Percentiles rank a stretch among this genome's conserved stretches.
phyloP scores from a whole-genome alignment of 495 filamentous ascomycete species.

The Staphylotrichum tortipilum region DNA sequence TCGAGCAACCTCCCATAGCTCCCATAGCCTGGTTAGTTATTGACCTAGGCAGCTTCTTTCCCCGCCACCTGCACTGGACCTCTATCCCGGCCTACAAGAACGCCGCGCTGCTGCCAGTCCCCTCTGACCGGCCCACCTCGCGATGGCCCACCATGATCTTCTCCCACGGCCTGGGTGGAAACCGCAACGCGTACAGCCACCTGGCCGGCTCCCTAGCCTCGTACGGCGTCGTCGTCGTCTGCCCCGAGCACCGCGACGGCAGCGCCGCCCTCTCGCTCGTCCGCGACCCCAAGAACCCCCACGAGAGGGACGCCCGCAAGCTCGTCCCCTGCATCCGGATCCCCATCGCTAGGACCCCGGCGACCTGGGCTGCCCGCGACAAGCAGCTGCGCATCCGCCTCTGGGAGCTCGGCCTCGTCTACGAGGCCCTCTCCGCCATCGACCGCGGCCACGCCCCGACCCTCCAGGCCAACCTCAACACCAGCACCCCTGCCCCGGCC shows the following conservation, averaged over 20 bases:
- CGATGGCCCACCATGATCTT: slow-evolving; percentile 73
- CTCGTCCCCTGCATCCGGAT: slow-evolving; percentile 41
- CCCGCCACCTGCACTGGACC: slow-evolving; percentile 58
- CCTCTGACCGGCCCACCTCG: slow-evolving; percentile 21
- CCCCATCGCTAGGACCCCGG: slow-evolving; percentile 45
- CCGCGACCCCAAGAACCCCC: slow-evolving; percentile 34
- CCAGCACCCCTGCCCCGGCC: slow-evolving; percentile 29
- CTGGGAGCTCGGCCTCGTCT: slow-evolving; percentile 59
- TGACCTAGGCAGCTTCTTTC: slow-evolving; percentile 40
- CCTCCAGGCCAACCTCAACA: slow-evolving; percentile 37
- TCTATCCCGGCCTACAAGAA: slow-evolving; percentile 44
- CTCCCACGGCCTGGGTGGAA: slow-evolving; percentile 71
- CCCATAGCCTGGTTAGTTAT: neutral
- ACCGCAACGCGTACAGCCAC: slow-evolving; percentile 66
- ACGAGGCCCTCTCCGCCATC: slow-evolving; percentile 54
- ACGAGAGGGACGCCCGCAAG: slow-evolving; percentile 25
- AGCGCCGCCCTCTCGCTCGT: slow-evolving; percentile 59
- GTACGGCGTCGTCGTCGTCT: slow-evolving; percentile 65
- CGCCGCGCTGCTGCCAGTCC: slow-evolving; percentile 26
- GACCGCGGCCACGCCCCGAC: slow-evolving; percentile 37
- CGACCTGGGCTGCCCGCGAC: slow-evolving; percentile 51
- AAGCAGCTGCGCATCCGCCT: slow-evolving; percentile 59
- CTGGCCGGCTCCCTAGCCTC: slow-evolving; percentile 61
- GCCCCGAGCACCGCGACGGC: slow-evolving; percentile 69
- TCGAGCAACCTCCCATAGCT: neutral